Evolutionary conservation across 2,329 filamentous ascomycete species (phyloP).

Genomic region (Fusarium vanettenii): DNA sequence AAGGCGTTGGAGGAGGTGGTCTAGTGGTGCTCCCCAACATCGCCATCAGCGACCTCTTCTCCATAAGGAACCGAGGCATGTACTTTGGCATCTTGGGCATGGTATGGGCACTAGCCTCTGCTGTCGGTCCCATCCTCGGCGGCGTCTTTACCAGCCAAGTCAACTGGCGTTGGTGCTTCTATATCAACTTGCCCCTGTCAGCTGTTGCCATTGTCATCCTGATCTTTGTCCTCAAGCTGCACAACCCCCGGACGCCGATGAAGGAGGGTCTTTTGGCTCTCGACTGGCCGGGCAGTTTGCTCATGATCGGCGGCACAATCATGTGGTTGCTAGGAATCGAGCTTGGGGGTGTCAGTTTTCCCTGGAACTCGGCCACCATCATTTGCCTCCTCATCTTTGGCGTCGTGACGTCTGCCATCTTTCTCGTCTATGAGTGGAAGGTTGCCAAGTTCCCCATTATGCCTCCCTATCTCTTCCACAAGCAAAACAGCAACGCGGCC

Average conservation of each 20-base stretch:
- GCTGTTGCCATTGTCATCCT: conserved; percentile 61
- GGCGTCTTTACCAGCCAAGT: conserved; percentile 73
- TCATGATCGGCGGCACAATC: conserved; percentile 80
- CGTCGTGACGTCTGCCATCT: conserved; percentile 69
- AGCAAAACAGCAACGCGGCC: conserved; percentile 72
- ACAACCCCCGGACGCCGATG: conserved; percentile 74
- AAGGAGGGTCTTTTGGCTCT: conserved; percentile 71
- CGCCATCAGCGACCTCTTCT: conserved; percentile 67
- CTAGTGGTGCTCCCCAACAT: conserved; percentile 71
- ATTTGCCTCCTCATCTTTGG: conserved; percentile 85
- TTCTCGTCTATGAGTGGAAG: conserved; percentile 79
- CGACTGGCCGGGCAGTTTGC: conserved; percentile 66
- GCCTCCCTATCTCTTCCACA: conserved; percentile 76
- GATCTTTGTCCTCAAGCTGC: conserved; percentile 73
- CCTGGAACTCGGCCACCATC: conserved; percentile 81
- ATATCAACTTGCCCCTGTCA: conserved; percentile 69
- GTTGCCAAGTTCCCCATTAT: conserved; percentile 83
- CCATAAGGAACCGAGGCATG: conserved; percentile 61
- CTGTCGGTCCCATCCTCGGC: conserved; percentile 75
- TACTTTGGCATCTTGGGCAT: conserved; percentile 65
- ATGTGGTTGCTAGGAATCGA: conserved; percentile 90
- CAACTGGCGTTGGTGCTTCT: conserved; percentile 78
- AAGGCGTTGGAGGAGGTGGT: conserved; percentile 68
- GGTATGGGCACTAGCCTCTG: conserved; percentile 73
- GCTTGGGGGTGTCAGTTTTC: conserved; percentile 80